A percentile compares a stretch with the other conserved stretches of the same genome.
These are phyloP conservation scores for Lecanoromycetidae sp. DNA, from an alignment of 2,329 filamentous ascomycete genomes.

Conservation along the genomic window DNA sequence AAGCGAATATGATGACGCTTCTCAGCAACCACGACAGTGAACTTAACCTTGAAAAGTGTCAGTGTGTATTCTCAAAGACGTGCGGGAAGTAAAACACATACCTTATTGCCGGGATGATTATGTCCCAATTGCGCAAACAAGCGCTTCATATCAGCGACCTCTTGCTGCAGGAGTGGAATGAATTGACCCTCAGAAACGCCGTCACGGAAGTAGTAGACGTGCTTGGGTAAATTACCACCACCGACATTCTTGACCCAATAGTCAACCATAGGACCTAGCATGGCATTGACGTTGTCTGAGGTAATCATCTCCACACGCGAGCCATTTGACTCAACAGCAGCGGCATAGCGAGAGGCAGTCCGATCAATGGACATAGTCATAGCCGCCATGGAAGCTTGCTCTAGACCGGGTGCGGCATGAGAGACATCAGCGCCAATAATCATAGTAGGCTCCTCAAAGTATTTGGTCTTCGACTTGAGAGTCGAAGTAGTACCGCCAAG, in stretches of 20 bases:
- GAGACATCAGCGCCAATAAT: conserved; percentile 88
- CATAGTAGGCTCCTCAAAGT: conserved; percentile 50
- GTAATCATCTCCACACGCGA: conserved; percentile 68
- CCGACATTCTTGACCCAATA: conserved; percentile 51
- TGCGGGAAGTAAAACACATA: background rate
- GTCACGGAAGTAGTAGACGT: conserved; percentile 86
- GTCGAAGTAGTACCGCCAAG: conserved; percentile 67
- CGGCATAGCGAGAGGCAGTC: conserved; percentile 62
- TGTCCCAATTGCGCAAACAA: conserved; percentile 32
- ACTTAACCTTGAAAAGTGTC: conserved; percentile 41
- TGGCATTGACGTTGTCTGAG: conserved; percentile 49
- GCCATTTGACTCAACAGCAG: conserved; percentile 71
- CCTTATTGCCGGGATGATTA: background rate
- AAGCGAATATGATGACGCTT: conserved; percentile 93
- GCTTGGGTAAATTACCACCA: conserved; percentile 47
- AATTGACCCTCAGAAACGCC: conserved; percentile 86
- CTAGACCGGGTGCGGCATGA: conserved; percentile 59
- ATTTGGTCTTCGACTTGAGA: conserved; percentile 19
- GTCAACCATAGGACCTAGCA: conserved; percentile 52
- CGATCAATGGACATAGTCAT: conserved; percentile 71
- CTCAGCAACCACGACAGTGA: conserved; percentile 77
- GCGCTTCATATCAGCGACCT: conserved; percentile 59
- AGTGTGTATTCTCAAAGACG: background rate
- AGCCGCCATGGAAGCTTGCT: conserved; percentile 66
- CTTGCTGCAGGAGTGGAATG: conserved; percentile 62